These are phyloP conservation scores for Carnegiea gigantea DNA, from an alignment of 179 eudicot genomes.

Conservation along the genomic window DNA sequence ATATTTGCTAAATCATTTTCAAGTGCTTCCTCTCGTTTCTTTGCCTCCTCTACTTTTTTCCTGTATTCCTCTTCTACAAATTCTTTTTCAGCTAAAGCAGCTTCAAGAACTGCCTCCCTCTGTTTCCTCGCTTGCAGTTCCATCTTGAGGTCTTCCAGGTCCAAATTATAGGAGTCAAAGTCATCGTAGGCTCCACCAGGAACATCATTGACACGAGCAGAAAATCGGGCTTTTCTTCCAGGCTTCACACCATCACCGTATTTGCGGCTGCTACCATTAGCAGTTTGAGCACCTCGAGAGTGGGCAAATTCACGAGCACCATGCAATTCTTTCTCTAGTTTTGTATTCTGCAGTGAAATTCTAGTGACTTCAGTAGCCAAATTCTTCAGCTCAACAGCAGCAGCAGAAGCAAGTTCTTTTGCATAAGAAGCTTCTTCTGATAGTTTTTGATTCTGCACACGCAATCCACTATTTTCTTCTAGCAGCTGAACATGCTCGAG, in stretches of 20 bases:
- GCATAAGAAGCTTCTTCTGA: conserved; percentile 99
- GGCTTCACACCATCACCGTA: conserved; percentile 46
- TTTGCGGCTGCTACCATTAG: conserved; percentile 55
- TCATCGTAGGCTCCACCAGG: conserved; percentile 56
- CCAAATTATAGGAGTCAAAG: conserved; percentile 67
- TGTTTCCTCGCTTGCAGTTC: conserved; percentile 87
- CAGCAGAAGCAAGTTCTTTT: conserved; percentile 97
- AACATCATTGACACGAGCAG: conserved; percentile 55
- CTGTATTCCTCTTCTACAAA: conserved; percentile 64
- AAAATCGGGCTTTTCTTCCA: conserved; percentile 60
- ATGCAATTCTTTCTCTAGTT: conserved; percentile 75
- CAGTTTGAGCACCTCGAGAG: conserved; percentile 46
- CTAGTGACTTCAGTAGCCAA: conserved; percentile 94
- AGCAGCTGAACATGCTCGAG: conserved; percentile 64
- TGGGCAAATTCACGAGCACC: conserved; percentile 62
- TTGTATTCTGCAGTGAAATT: conserved; percentile 77
- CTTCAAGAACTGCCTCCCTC: conserved; percentile 79
- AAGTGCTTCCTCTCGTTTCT: conserved; percentile 73
- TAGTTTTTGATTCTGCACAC: conserved; percentile 82
- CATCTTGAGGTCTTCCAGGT: conserved; percentile 70
- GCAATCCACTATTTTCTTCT: conserved; percentile 86
- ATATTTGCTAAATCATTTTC: conserved; percentile 97
- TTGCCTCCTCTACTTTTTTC: conserved; percentile 82
- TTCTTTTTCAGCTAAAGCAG: conserved; percentile 91
- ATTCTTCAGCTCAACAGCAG: conserved; percentile 91